Conservation (phyloP, 306 rosid species). For the Fagus crenata region DNA sequence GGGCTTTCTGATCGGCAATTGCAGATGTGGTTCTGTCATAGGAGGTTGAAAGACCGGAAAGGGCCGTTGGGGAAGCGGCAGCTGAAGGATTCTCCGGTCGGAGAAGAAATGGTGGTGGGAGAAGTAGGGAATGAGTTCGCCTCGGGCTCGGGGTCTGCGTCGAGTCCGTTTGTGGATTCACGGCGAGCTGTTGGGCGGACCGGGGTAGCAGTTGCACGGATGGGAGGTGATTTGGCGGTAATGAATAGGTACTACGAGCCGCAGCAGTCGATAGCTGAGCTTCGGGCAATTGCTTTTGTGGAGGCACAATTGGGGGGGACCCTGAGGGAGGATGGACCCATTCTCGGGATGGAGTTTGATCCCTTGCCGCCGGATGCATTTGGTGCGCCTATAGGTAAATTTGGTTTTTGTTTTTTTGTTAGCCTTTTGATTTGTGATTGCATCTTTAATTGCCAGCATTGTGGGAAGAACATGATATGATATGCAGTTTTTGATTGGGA, state of each 20-base stretch:
- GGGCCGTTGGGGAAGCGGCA: slow-evolving; percentile 28
- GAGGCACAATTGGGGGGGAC: slow-evolving; percentile 70
- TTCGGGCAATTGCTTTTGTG: slow-evolving; percentile 62
- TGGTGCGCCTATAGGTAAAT: slow-evolving; percentile 67
- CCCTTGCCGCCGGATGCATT: slow-evolving; percentile 75
- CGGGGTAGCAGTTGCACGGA: slow-evolving; percentile 38
- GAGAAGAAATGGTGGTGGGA: slow-evolving; percentile 35
- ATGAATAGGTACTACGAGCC: slow-evolving; percentile 44
- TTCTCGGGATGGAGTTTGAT: slow-evolving; percentile 80
- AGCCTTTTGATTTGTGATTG: not conserved
- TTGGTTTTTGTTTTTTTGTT: slow-evolving; percentile 9
- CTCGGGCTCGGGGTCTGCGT: slow-evolving; percentile 36
- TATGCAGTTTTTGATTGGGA: not conserved
- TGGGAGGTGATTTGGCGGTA: slow-evolving; percentile 39
- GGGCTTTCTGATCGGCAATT: slow-evolving; percentile 76
- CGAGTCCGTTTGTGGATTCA: slow-evolving; percentile 36
- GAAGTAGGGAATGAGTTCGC: slow-evolving; percentile 31
- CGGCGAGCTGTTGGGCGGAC: slow-evolving; percentile 32
- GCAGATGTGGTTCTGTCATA: slow-evolving; percentile 90
- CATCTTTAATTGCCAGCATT: slow-evolving; percentile 13
- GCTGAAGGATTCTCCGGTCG: slow-evolving; percentile 31
- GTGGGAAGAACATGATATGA: not conserved
- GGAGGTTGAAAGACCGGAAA: slow-evolving; percentile 70
- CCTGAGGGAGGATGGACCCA: slow-evolving; percentile 69
- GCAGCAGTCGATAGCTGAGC: slow-evolving; percentile 47